Percentiles rank a stretch among this genome's conserved stretches.
Evolutionary conservation across 306 rosid species (phyloP).

Genomic region (Rosa rugosa): DNA sequence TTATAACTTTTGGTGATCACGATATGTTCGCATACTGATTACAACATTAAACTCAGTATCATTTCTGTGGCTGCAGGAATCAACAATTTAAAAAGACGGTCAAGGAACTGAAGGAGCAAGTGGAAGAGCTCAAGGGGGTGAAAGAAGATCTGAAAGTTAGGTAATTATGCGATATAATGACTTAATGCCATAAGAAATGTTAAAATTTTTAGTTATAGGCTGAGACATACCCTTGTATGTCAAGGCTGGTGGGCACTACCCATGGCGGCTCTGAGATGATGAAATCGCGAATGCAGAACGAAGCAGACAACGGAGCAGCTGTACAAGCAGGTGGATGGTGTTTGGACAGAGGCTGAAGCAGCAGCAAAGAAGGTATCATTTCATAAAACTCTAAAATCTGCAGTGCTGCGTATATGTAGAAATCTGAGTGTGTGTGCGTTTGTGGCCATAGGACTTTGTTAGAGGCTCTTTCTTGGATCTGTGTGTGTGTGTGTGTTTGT

Average conservation of each 20-base stretch:
- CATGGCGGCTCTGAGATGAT: constrained; percentile 81
- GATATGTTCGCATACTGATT: background rate
- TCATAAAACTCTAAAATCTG: background rate
- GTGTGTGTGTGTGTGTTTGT: background rate
- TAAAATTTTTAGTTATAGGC: constrained; percentile 45
- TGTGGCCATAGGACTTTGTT: background rate
- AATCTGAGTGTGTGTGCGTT: background rate
- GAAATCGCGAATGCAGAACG: constrained; percentile 95
- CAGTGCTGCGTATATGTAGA: background rate
- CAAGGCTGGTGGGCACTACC: constrained; percentile 80
- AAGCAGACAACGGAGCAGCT: constrained; percentile 88
- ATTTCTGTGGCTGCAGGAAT: constrained; percentile 45
- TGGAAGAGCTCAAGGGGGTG: constrained; percentile 73
- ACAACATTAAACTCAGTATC: background rate
- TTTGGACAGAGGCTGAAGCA: constrained; percentile 84
- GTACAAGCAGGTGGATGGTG: constrained; percentile 87
- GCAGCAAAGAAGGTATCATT: constrained; percentile 73
- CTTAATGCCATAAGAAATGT: constrained; percentile 15
- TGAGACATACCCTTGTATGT: constrained; percentile 97
- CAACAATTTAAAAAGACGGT: constrained; percentile 72
- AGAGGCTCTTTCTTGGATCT: background rate
- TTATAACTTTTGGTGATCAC: background rate
- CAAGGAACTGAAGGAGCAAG: constrained; percentile 74
- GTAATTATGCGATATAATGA: constrained; percentile 40
- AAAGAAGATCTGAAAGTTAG: constrained; percentile 72